Percentiles rank a stretch among this genome's conserved stretches.
Conservation (phyloP, 1,284 basidiomycete species). For the Ceratobasidium sp. region DNA sequence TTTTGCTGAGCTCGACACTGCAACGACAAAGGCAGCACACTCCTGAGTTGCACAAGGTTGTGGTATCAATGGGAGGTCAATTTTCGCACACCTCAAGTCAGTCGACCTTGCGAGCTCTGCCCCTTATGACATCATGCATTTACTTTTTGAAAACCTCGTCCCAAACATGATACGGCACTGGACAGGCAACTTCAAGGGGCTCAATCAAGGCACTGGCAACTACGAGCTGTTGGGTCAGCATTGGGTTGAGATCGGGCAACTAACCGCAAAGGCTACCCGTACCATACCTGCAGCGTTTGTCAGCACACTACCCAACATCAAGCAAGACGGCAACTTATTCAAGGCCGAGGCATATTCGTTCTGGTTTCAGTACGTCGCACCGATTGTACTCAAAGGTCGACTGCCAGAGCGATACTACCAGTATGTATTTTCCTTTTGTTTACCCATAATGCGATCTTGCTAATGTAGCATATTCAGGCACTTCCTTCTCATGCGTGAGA, state of each 20-base stretch:
- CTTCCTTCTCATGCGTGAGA: conserved; percentile 14
- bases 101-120: conserved; percentile 23
- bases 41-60: conserved; percentile 2
- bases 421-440: conserved; percentile 46
- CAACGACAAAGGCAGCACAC: too few species aligned
- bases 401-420: conserved; percentile 52
- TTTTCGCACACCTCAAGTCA: conserved; percentile 52
- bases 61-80: conserved; percentile 40
- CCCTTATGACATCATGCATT: conserved; percentile 56
- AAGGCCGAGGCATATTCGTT: conserved; percentile 57
- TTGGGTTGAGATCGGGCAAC: conserved; percentile 54
- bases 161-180: conserved; percentile 50
- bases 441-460: not conserved
- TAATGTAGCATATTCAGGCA: conserved; percentile 1
- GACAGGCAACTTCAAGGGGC: conserved; percentile 54
- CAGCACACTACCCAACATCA: conserved; percentile 53
- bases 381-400: conserved; percentile 51
- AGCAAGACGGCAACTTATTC: conserved; percentile 48
- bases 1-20: not conserved
- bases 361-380: conserved; percentile 55
- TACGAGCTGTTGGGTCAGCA: conserved; percentile 35
- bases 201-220: conserved; percentile 48
- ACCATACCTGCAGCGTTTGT: conserved; percentile 55
- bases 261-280: conserved; percentile 50
- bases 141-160: conserved; percentile 48